phyloP scores from a whole-genome alignment of 1,139 yeast species.

The Candida frijolesensis region DNA sequence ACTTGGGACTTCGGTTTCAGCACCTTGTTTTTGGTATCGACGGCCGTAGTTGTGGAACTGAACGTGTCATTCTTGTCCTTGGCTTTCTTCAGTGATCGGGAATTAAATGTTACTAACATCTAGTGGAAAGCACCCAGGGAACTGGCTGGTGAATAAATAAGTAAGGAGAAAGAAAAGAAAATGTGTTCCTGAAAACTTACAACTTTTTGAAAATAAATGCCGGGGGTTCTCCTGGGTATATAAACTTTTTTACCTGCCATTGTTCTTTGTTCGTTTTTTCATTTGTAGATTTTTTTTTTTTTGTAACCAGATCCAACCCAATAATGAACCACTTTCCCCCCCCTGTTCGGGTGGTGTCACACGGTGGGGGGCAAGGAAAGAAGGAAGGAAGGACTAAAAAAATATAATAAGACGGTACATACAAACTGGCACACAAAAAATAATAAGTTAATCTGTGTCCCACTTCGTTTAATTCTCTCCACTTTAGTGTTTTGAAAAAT shows the following conservation, averaged over 20 bases:
- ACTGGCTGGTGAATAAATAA: background rate
- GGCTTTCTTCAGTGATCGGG: conserved; percentile 11
- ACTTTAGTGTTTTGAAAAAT: background rate
- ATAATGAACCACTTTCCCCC: too few species aligned
- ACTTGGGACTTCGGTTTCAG: conserved; percentile 1
- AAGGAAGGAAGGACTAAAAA: background rate
- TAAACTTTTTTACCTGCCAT: background rate
- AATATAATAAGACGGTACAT: too few species aligned
- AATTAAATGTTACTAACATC: conserved; percentile 22
- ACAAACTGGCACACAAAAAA: too few species aligned
- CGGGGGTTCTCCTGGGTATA: background rate
- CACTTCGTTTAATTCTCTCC: background rate
- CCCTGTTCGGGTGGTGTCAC: background rate
- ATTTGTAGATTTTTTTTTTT: too few species aligned
- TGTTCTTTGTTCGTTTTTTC: background rate
- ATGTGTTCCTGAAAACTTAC: background rate
- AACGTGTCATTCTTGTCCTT: background rate
- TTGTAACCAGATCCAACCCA: background rate
- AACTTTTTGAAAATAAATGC: background rate
- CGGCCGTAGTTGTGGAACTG: background rate
- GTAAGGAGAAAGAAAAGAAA: background rate
- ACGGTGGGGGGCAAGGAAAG: too few species aligned
- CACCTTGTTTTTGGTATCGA: background rate
- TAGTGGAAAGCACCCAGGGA: background rate
- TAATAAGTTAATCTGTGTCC: background rate